Percentiles rank a stretch among this genome's conserved stretches.
phyloP scores from a whole-genome alignment of 345 rosid genomes.

The Eucalyptus urophylla region DNA sequence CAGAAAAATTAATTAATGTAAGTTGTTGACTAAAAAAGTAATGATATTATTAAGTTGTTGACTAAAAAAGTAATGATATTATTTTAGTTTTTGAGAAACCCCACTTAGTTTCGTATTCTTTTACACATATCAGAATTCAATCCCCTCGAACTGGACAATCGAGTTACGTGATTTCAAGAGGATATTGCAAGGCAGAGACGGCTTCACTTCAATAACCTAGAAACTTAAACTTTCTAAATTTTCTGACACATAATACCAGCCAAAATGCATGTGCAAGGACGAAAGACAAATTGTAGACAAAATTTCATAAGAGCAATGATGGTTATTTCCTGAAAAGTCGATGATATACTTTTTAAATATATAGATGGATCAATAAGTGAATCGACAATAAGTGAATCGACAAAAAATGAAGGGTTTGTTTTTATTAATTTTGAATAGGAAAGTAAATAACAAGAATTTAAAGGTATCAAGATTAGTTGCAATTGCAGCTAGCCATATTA shows the following conservation, averaged over 20 bases:
- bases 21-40: background rate
- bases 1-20: background rate
- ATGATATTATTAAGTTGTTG: background rate
- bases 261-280: background rate
- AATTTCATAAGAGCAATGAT: background rate
- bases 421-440: background rate
- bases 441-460: background rate
- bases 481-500: background rate
- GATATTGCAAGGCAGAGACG: background rate
- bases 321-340: background rate
- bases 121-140: background rate
- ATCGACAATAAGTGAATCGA: background rate
- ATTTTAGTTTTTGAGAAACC: background rate
- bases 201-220: background rate
- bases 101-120: background rate
- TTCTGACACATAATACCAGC: background rate
- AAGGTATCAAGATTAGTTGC: background rate
- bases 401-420: background rate
- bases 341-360: background rate
- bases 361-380: background rate
- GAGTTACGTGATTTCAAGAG: background rate
- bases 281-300: background rate
- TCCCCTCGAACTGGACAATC: background rate
- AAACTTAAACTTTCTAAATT: background rate
- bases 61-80: background rate